Percentiles rank a stretch among this genome's conserved stretches.
These are phyloP conservation scores for Viola pubescens DNA, from an alignment of 441 rosid species.

Conservation along the genomic window DNA sequence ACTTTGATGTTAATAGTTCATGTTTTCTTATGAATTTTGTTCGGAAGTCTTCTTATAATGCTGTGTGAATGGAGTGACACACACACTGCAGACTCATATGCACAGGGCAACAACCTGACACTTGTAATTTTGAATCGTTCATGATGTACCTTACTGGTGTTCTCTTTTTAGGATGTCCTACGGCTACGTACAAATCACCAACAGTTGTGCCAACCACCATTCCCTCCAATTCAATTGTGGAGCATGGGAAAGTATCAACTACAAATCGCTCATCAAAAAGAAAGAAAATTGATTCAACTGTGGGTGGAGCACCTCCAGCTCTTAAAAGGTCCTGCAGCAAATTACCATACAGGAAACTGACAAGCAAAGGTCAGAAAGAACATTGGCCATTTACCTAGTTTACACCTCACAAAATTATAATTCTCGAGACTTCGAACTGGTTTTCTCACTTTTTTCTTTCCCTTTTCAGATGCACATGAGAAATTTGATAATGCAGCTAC, in stretches of 20 bases:
- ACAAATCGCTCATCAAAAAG: slow-evolving; percentile 30
- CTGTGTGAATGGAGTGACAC: not conserved
- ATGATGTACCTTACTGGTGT: not conserved
- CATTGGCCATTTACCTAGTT: not conserved
- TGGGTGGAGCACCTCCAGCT: slow-evolving; percentile 33
- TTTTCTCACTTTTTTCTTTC: not conserved
- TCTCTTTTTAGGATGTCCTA: slow-evolving; percentile 27
- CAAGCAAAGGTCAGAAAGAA: slow-evolving; percentile 31
- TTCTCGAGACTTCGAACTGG: slow-evolving; percentile 4
- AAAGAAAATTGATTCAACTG: slow-evolving; percentile 41
- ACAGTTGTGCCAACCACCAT: slow-evolving; percentile 31
- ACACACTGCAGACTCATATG: too few species aligned
- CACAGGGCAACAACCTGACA: not conserved
- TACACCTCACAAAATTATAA: not conserved
- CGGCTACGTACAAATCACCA: slow-evolving; percentile 23
- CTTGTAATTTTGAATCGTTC: not conserved
- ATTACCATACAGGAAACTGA: slow-evolving; percentile 21
- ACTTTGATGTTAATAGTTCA: too few species aligned
- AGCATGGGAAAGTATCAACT: slow-evolving; percentile 22
- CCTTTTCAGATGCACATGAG: slow-evolving; percentile 19
- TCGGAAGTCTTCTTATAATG: not conserved
- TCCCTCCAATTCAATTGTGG: slow-evolving; percentile 24
- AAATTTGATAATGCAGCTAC: slow-evolving; percentile 18
- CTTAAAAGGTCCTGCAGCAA: slow-evolving; percentile 43
- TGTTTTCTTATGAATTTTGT: not conserved